Conservation (phyloP, 495 filamentous ascomycete genomes). For the Trichocladium uniseriatum region DNA sequence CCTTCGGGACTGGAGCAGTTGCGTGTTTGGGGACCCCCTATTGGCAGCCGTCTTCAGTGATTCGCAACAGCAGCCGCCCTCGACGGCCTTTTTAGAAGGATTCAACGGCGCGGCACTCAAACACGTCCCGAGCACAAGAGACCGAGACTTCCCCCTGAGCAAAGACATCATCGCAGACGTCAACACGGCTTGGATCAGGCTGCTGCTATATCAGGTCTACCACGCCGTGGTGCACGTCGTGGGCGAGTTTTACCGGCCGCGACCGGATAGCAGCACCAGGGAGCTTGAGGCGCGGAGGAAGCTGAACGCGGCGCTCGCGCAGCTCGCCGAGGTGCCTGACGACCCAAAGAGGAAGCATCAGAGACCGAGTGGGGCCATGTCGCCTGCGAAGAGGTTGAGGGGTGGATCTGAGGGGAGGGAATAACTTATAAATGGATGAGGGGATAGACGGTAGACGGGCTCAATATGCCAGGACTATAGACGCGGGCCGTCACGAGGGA, state of each 20-base stretch:
- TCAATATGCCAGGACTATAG: no score
- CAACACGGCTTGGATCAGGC: constrained; percentile 25
- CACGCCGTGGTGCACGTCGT: constrained; percentile 38
- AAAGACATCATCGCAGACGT: constrained; percentile 29
- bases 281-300: constrained; percentile 40
- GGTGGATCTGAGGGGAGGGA: neutral
- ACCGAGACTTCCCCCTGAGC: neutral
- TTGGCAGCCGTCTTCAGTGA: constrained; percentile 42
- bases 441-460: neutral
- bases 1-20: constrained; percentile 42
- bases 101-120: constrained; percentile 1
- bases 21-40: constrained; percentile 52
- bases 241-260: constrained; percentile 40
- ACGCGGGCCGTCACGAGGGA: no score
- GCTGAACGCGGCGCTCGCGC: constrained; percentile 27
- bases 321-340: constrained; percentile 30
- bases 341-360: constrained; percentile 22
- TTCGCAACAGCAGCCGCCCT: constrained; percentile 17
- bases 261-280: constrained; percentile 31
- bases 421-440: neutral
- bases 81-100: constrained; percentile 35
- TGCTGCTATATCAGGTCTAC: constrained; percentile 43
- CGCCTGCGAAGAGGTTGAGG: constrained; percentile 26
- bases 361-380: constrained; percentile 27
- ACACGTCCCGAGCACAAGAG: neutral